Evolutionary conservation across 2,329 filamentous ascomycete species (phyloP).

Genomic region (Cladophialophora psammophila): DNA sequence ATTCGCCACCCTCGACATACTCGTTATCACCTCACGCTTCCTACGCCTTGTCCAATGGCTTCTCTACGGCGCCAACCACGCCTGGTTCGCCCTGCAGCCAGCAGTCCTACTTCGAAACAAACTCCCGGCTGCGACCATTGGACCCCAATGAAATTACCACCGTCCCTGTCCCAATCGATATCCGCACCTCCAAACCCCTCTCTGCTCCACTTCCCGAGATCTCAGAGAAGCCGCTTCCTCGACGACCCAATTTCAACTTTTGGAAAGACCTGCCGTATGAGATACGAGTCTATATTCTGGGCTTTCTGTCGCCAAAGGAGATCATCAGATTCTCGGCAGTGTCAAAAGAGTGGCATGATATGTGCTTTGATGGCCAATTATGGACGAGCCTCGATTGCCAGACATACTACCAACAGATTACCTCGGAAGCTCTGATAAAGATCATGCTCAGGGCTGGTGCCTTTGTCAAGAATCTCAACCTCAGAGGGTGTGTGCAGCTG

Average conservation of each 20-base stretch:
- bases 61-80: constrained; percentile 64
- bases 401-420: constrained; percentile 86
- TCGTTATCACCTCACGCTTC: constrained; percentile 63
- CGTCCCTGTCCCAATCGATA: constrained; percentile 69
- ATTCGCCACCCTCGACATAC: constrained; percentile 60
- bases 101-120: constrained; percentile 60
- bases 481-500: constrained; percentile 89
- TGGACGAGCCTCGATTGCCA: constrained; percentile 87
- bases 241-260: constrained; percentile 65
- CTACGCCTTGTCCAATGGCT: constrained; percentile 58
- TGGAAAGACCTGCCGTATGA: constrained; percentile 85
- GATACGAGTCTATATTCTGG: constrained; percentile 78
- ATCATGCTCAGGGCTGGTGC: constrained; percentile 86
- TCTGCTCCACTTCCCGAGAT: constrained; percentile 37
- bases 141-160: constrained; percentile 43
- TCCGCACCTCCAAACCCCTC: constrained; percentile 54
- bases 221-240: constrained; percentile 45
- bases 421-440: constrained; percentile 80
- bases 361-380: constrained; percentile 93
- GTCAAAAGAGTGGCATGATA: constrained; percentile 77
- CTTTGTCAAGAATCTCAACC: constrained; percentile 88
- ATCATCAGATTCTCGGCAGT: constrained; percentile 79
- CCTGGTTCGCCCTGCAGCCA: constrained; percentile 54
- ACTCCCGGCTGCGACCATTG: constrained; percentile 63
- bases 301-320: constrained; percentile 78